phyloP scores from a whole-genome alignment of 2,329 filamentous ascomycete genomes.

The Colletotrichum magnum region DNA sequence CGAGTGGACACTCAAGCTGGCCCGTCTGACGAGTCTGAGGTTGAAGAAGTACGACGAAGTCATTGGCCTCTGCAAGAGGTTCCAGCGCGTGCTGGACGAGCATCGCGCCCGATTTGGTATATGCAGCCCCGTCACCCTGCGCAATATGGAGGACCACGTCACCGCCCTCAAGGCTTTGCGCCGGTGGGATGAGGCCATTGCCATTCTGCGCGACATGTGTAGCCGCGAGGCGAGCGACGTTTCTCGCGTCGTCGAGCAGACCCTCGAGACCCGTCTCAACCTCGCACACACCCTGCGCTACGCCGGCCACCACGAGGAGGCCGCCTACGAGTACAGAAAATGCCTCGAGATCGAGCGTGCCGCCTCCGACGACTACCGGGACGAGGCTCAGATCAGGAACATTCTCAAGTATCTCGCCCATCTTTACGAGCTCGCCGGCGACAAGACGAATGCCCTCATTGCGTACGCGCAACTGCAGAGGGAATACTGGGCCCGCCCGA shows the following conservation, averaged over 20 bases:
- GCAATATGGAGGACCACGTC: constrained; percentile 40
- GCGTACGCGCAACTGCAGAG: constrained; percentile 40
- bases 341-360: constrained; percentile 39
- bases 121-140: constrained; percentile 33
- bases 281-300: constrained; percentile 38
- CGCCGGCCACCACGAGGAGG: constrained; percentile 35
- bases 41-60: constrained; percentile 39
- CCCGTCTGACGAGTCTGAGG: constrained; percentile 37
- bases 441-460: constrained; percentile 33
- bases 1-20: constrained; percentile 42
- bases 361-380: constrained; percentile 27
- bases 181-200: constrained; percentile 37
- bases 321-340: constrained; percentile 41
- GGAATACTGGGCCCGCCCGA: constrained; percentile 35
- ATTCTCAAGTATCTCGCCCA: constrained; percentile 40
- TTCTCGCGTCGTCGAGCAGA: constrained; percentile 31
- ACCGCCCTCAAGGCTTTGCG: constrained; percentile 34
- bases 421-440: constrained; percentile 35
- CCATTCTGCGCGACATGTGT: constrained; percentile 39
- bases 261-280: constrained; percentile 33
- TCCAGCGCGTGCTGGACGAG: constrained; percentile 39
- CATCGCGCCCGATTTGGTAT: constrained; percentile 33
- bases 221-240: constrained; percentile 35
- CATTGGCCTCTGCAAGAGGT: constrained; percentile 36
- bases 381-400: constrained; percentile 38